Percentiles rank a stretch among this genome's conserved stretches.
Conservation (phyloP, 192 early-diverging fungal genomes). For the Backusella mclennaniae region DNA sequence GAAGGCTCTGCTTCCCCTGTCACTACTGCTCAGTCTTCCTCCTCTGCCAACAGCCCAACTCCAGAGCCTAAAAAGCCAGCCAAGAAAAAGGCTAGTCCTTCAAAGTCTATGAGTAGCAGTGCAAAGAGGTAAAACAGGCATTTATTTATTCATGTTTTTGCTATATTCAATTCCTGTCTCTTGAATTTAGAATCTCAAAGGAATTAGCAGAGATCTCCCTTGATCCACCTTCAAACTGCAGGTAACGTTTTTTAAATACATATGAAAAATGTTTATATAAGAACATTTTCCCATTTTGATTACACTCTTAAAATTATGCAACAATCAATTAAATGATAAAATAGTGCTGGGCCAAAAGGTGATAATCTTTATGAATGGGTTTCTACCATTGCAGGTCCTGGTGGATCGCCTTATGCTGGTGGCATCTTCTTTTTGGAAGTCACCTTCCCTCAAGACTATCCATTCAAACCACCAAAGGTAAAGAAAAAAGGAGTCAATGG, state of each 20-base stretch:
- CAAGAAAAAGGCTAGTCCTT: slow-evolving; percentile 23
- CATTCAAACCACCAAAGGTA: slow-evolving; percentile 95
- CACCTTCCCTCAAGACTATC: slow-evolving; percentile 89
- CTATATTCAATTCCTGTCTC: slow-evolving; percentile 12
- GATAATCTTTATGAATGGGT: slow-evolving; percentile 97
- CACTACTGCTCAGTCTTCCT: slow-evolving; percentile 1
- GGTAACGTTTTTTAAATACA: slow-evolving; percentile 30
- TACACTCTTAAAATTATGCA: background rate
- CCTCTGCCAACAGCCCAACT: background rate
- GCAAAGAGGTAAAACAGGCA: slow-evolving; percentile 51
- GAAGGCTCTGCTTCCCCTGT: background rate
- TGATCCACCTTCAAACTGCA: slow-evolving; percentile 93
- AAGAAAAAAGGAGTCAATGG: background rate
- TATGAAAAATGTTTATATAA: background rate
- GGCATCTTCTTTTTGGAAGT: slow-evolving; percentile 96
- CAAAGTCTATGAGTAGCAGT: slow-evolving; percentile 52
- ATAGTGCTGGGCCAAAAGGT: slow-evolving; percentile 91
- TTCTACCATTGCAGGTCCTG: slow-evolving; percentile 89
- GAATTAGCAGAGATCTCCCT: slow-evolving; percentile 96
- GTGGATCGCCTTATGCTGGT: slow-evolving; percentile 83
- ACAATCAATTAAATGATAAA: background rate
- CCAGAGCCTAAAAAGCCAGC: background rate
- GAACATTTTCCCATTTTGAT: background rate
- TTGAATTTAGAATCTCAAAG: slow-evolving; percentile 79
- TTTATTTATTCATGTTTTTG: slow-evolving; percentile 6